Conservation (phyloP, 768 basidiomycete genomes). For the Amanita rubescens region DNA sequence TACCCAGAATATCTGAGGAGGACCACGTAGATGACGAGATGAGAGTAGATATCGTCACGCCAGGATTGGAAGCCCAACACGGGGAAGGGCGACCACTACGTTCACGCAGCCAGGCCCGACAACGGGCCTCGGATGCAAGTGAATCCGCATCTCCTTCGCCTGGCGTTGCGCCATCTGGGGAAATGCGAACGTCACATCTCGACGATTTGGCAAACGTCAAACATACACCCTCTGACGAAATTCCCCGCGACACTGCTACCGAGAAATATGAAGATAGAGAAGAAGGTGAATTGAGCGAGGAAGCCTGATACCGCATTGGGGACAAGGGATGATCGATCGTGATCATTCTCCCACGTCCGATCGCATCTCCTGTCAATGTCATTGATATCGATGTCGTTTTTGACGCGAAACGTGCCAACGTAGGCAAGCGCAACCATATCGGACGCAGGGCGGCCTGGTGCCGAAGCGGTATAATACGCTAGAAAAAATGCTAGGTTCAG, state of each 20-base stretch:
- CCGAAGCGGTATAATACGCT: too few species aligned
- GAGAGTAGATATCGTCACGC: constrained; percentile 34
- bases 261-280: not conserved
- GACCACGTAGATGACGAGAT: constrained; percentile 10
- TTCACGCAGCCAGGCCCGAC: constrained; percentile 30
- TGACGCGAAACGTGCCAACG: too few species aligned
- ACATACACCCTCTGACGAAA: not conserved
- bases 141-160: constrained; percentile 31
- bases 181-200: constrained; percentile 10
- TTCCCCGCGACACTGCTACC: not conserved
- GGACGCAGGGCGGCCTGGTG: too few species aligned
- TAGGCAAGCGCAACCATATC: too few species aligned
- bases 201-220: not conserved
- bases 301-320: too few species aligned
- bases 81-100: constrained; percentile 41
- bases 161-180: not conserved
- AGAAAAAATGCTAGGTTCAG: too few species aligned
- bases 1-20: constrained; percentile 34
- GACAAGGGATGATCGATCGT: too few species aligned
- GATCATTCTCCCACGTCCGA: too few species aligned
- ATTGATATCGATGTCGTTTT: too few species aligned
- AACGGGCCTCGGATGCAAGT: constrained; percentile 47
- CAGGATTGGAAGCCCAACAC: constrained; percentile 22
- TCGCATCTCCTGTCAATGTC: too few species aligned
- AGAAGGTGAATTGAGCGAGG: not conserved